Evolutionary conservation across 2,329 filamentous ascomycete species (phyloP).

Genomic region (Cytospora piceicola): DNA sequence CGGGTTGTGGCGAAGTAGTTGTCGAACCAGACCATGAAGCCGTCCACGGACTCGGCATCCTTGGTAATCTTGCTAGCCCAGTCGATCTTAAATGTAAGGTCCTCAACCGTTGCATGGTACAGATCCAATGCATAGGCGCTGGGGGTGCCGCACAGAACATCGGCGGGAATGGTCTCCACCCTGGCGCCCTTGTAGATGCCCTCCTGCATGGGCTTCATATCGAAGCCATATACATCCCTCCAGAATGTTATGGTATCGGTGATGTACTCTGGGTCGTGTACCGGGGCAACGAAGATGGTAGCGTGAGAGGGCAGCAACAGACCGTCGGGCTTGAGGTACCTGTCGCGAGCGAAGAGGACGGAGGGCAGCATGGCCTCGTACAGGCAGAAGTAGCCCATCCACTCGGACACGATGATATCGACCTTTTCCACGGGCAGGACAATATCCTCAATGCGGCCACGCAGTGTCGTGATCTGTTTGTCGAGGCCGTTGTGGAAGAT

Average conservation of each 20-base stretch:
- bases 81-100: conserved; percentile 74
- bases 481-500: conserved; percentile 79
- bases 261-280: conserved; percentile 77
- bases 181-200: conserved; percentile 82
- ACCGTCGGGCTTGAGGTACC: conserved; percentile 78
- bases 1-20: conserved; percentile 79
- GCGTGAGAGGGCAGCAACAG: conserved; percentile 86
- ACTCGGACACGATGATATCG: conserved; percentile 94
- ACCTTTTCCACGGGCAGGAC: conserved; percentile 76
- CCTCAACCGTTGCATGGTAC: conserved; percentile 70
- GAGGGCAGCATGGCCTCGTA: conserved; percentile 97
- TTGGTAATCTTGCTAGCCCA: conserved; percentile 66
- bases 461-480: conserved; percentile 75
- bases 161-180: conserved; percentile 69
- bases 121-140: conserved; percentile 77
- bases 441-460: conserved; percentile 88
- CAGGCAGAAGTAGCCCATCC: conserved; percentile 95
- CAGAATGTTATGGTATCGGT: conserved; percentile 82
- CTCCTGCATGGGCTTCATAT: conserved; percentile 88
- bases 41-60: conserved; percentile 74
- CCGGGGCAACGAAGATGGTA: conserved; percentile 80
- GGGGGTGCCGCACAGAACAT: conserved; percentile 62
- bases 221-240: conserved; percentile 92
- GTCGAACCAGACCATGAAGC: conserved; percentile 92
- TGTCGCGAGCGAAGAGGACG: conserved; percentile 84